Evolutionary conservation across 139 green algal genomes (phyloP).

Genomic region (Chlorella sp.): DNA sequence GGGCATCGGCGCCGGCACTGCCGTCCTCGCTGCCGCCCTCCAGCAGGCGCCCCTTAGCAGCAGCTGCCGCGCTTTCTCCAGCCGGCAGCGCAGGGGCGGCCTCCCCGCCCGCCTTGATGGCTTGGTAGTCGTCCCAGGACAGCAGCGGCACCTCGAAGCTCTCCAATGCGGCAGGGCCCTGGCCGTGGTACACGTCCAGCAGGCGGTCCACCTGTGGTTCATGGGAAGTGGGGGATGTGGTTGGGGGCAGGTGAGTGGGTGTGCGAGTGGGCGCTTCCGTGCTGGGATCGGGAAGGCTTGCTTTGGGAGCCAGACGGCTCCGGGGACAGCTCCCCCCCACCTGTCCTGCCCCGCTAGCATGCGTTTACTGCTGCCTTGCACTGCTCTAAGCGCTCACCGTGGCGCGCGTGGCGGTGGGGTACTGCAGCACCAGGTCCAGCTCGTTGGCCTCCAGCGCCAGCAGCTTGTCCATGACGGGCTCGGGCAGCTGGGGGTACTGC

Average conservation of each 20-base stretch:
- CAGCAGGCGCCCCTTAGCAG: background rate
- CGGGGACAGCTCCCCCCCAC: too few species aligned
- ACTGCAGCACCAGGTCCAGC: constrained; percentile 80
- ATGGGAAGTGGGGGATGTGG: too few species aligned
- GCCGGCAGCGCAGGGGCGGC: constrained; percentile 5
- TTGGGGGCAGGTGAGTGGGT: too few species aligned
- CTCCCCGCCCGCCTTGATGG: constrained; percentile 12
- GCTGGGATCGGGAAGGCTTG: too few species aligned
- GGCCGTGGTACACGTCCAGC: constrained; percentile 45
- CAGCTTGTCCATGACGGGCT: constrained; percentile 79
- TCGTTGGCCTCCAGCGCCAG: constrained; percentile 76
- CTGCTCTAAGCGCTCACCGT: constrained; percentile 44
- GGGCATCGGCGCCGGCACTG: too few species aligned
- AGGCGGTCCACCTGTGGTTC: constrained; percentile 54
- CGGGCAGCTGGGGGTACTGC: constrained; percentile 60
- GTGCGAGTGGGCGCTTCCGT: too few species aligned
- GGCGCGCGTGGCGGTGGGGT: constrained; percentile 53
- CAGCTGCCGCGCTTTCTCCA: background rate
- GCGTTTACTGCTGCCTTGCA: too few species aligned
- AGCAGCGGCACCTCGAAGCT: constrained; percentile 48
- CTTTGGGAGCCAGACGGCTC: too few species aligned
- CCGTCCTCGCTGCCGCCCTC: background rate
- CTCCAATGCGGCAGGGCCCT: constrained; percentile 39
- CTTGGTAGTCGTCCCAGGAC: constrained; percentile 69
- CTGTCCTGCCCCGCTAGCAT: too few species aligned